These are phyloP conservation scores for Pythium insidiosum DNA, from an alignment of 352 stramenopile genomes.

Conservation along the genomic window DNA sequence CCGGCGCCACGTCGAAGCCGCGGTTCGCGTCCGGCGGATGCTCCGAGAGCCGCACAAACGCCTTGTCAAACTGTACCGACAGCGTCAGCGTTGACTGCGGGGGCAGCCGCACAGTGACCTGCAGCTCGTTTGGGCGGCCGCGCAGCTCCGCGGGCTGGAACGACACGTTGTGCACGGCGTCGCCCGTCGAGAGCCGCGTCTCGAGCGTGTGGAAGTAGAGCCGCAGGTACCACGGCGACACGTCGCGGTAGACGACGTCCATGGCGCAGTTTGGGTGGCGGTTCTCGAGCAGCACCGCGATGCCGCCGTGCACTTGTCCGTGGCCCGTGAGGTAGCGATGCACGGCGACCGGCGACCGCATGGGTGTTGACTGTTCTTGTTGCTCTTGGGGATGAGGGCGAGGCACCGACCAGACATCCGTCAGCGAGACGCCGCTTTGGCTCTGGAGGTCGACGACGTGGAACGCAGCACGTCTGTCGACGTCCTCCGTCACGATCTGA, in stretches of 20 bases:
- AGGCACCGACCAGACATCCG: not conserved
- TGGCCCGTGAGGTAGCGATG: slow-evolving; percentile 76
- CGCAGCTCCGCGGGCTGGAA: slow-evolving; percentile 58
- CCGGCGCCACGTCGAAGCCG: slow-evolving; percentile 73
- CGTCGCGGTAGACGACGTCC: slow-evolving; percentile 59
- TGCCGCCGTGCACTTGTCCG: slow-evolving; percentile 64
- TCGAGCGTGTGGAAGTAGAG: slow-evolving; percentile 74
- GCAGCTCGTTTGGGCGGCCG: slow-evolving; percentile 46
- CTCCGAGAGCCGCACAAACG: slow-evolving; percentile 71
- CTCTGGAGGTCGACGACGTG: slow-evolving; percentile 1
- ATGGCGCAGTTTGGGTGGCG: slow-evolving; percentile 37
- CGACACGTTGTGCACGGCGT: slow-evolving; percentile 4
- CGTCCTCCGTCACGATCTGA: slow-evolving; percentile 1
- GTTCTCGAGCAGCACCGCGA: slow-evolving; percentile 61
- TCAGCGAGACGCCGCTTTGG: not conserved
- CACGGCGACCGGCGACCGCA: slow-evolving; percentile 25
- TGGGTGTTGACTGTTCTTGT: not conserved
- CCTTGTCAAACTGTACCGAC: slow-evolving; percentile 75
- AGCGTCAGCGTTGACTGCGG: slow-evolving; percentile 47
- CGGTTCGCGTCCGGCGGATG: slow-evolving; percentile 83
- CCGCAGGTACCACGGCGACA: slow-evolving; percentile 76
- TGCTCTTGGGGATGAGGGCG: not conserved
- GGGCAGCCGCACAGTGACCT: slow-evolving; percentile 38
- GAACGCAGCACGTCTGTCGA: not conserved
- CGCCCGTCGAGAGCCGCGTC: slow-evolving; percentile 6